Percentiles rank a stretch among this genome's conserved stretches.
phyloP scores from a whole-genome alignment of 164 flowering plant species.

The Akebia trifoliata region DNA sequence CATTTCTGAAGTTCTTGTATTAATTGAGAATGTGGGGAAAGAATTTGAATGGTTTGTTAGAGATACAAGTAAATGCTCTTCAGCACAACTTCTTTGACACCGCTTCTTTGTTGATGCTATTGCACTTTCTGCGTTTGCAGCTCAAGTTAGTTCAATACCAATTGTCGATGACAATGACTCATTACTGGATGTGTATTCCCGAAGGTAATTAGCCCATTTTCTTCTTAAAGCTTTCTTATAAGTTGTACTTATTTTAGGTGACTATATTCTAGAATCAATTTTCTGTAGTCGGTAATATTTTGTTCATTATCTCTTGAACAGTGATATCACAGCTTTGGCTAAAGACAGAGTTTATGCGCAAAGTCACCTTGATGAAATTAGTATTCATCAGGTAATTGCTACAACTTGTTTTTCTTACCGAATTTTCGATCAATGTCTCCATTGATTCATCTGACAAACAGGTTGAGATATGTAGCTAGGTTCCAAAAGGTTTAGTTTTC shows the following conservation, averaged over 20 bases:
- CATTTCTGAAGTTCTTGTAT: too few species aligned
- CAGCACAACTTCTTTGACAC: too few species aligned
- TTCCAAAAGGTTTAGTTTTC: too few species aligned
- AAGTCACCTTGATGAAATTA: conserved; percentile 55
- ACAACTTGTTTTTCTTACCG: not conserved
- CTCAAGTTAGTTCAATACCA: conserved; percentile 87
- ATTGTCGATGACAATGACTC: conserved; percentile 89
- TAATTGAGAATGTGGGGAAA: too few species aligned
- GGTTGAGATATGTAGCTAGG: too few species aligned
- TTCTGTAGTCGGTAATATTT: conserved; percentile 2
- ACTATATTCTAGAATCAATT: conserved; percentile 1
- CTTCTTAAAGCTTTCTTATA: too few species aligned
- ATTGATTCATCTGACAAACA: too few species aligned
- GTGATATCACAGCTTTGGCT: conserved; percentile 71
- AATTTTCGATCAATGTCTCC: too few species aligned
- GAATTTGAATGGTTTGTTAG: not conserved
- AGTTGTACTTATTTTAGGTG: too few species aligned
- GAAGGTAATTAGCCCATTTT: conserved; percentile 47
- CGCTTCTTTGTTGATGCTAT: conserved; percentile 7
- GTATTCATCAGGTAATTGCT: conserved; percentile 49
- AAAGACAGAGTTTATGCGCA: conserved; percentile 58
- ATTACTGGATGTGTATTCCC: conserved; percentile 73
- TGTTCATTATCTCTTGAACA: conserved; percentile 22
- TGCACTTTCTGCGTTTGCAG: conserved; percentile 35
- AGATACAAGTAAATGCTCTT: not conserved